Percentiles rank a stretch among this genome's conserved stretches.
Evolutionary conservation across 305 asterid species (phyloP).

Genomic region (Nicotiana rustica): DNA sequence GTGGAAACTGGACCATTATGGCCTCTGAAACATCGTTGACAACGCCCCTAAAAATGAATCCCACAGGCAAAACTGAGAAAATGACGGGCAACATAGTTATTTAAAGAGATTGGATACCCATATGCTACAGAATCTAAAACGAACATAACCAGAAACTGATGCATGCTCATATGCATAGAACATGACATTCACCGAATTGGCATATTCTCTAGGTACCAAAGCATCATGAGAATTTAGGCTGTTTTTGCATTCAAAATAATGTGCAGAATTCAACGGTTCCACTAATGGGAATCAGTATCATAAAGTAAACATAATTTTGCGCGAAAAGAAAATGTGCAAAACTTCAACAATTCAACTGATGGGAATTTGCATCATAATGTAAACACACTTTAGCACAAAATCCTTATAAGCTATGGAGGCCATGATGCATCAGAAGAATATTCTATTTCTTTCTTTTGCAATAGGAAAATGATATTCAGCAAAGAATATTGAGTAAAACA

Average conservation of each 20-base stretch:
- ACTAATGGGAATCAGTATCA: not conserved
- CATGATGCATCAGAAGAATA: not conserved
- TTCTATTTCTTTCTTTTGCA: conserved; percentile 10
- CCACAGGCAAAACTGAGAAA: conserved; percentile 19
- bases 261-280: not conserved
- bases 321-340: not conserved
- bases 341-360: not conserved
- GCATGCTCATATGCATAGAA: conserved; percentile 19
- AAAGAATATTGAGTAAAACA: not conserved
- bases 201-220: not conserved
- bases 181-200: not conserved
- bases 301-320: conserved; percentile 1
- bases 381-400: not conserved
- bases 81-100: not conserved
- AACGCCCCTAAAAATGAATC: conserved; percentile 57
- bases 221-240: not conserved
- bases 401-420: not conserved
- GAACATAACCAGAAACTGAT: conserved; percentile 28
- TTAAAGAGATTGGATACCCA: not conserved
- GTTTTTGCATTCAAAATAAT: not conserved
- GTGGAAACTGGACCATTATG: conserved; percentile 70
- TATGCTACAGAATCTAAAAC: not conserved
- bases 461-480: conserved; percentile 7
- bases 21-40: conserved; percentile 74
- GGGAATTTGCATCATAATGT: not conserved